phyloP scores from a whole-genome alignment of 495 filamentous ascomycete genomes.

The Penicillium desertorum region DNA sequence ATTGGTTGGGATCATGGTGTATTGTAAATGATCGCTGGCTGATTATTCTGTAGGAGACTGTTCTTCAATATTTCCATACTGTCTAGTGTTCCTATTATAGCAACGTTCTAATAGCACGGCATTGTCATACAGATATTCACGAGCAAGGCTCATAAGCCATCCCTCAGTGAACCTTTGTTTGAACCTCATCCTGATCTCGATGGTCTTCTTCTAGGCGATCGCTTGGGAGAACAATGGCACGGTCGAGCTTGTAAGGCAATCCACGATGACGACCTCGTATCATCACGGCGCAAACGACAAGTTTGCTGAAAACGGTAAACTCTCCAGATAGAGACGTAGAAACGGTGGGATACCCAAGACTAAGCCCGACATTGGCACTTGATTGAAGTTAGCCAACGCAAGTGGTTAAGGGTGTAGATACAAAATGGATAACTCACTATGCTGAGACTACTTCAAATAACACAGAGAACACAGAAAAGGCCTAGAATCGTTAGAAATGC shows the following conservation, averaged over 20 bases:
- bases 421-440: slow-evolving; percentile 46
- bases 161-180: background rate
- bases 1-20: too few relatives aligned
- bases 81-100: too few relatives aligned
- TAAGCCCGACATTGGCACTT: slow-evolving; percentile 81
- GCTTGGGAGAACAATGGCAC: slow-evolving; percentile 75
- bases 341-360: slow-evolving; percentile 69
- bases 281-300: slow-evolving; percentile 85
- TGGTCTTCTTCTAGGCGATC: slow-evolving; percentile 50
- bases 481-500: slow-evolving; percentile 13
- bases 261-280: slow-evolving; percentile 87
- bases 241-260: slow-evolving; percentile 84
- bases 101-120: too few relatives aligned
- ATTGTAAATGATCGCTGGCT: too few relatives aligned
- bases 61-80: too few relatives aligned
- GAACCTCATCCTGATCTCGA: background rate
- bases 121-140: background rate
- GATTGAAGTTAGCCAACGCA: background rate
- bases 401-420: background rate
- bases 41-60: too few relatives aligned
- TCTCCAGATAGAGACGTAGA: slow-evolving; percentile 72
- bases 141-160: background rate
- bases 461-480: slow-evolving; percentile 60
- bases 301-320: slow-evolving; percentile 73
- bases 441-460: slow-evolving; percentile 86